Evolutionary conservation across 192 early-diverging fungal species (phyloP), one percentile per base, ranked within the genome.

Genomic region (Gigaspora rosea): DNA sequence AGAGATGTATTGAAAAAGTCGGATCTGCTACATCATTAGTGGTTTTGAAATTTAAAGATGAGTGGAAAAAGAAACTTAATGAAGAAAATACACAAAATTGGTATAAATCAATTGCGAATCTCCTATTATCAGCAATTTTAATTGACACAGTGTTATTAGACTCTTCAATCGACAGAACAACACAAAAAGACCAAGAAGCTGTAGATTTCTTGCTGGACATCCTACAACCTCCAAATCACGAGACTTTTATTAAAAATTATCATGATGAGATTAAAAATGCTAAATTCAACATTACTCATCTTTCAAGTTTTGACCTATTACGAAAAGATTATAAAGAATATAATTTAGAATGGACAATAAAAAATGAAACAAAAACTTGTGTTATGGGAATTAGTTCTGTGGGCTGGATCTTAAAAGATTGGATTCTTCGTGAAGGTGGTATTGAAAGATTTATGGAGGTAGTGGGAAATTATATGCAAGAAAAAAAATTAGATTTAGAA

Each of bases 261-360:
- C 93, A 84, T 70, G 50, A 79, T 8, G 65, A 66, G 2, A 85
- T 94, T 41, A 85, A 91, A n/a, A 27, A 63, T 4, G 91, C 87
- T 8, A 91, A 90, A 58, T 79, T 77, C 3, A 80, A 86, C 52
- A 80, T 90, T 13, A 75, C 82, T 10, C 76, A 75, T 13, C 80
- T 94, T 33, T 78, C 80, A 5, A 77, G 59, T 46, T 69, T 67
- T 46, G 87, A 92, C 70, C 78, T 94, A 0, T 73, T 94, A 7
- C 73, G 87, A 4, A 92, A 89, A 71, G 93, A 94, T 82, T 94
- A 93, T 82, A 94, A 94, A 78, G 89, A 93, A 68, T 92, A 86
- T 83, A 71, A 76, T 0, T 75, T 83, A 9, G 75, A 63, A 2
- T 41, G 41, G 41, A 41, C 3, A 3, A 41, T 41, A 41, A 41